Conservation (phyloP, 768 basidiomycete genomes). For the Rhodosporidiobolus sp. region DNA sequence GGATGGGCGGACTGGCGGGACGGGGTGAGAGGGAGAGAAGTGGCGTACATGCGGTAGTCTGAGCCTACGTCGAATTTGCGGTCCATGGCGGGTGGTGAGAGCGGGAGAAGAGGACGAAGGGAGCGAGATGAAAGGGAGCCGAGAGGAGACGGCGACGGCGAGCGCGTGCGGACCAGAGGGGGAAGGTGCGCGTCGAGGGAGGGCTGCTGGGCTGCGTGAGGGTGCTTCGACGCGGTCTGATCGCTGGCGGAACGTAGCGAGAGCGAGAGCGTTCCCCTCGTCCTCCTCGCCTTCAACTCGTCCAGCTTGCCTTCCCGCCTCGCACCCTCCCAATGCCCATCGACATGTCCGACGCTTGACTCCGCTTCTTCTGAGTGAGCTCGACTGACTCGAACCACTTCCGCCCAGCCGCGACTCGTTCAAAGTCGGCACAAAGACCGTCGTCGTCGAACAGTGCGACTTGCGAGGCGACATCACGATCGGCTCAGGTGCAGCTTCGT, state of each 20-base stretch:
- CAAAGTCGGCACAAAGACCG: slow-evolving; percentile 82
- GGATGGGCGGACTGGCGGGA: too few species aligned
- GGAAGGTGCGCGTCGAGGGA: too few species aligned
- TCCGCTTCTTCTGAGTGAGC: neutral
- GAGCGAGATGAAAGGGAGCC: too few species aligned
- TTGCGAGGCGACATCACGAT: slow-evolving; percentile 92
- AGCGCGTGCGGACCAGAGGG: neutral
- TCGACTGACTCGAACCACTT: neutral
- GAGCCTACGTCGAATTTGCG: slow-evolving; percentile 44
- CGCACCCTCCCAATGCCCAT: slow-evolving; percentile 1
- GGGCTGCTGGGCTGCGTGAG: too few species aligned
- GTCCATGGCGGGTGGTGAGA: slow-evolving; percentile 30
- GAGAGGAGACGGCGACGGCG: neutral
- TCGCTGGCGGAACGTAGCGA: too few species aligned
- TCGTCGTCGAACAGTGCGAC: slow-evolving; percentile 90
- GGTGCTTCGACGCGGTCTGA: too few species aligned
- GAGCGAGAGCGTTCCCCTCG: neutral
- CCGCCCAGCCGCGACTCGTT: slow-evolving; percentile 49
- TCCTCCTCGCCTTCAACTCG: neutral
- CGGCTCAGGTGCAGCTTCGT: slow-evolving; percentile 60
- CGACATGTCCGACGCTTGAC: neutral
- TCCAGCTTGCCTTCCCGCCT: neutral
- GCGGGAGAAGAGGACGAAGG: neutral
- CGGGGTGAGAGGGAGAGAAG: neutral
- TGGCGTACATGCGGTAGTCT: slow-evolving; percentile 47